Evolutionary conservation across 164 flowering plant genomes (phyloP), one percentile per base, ranked within the genome.

Genomic region (Sextonia rubra): DNA sequence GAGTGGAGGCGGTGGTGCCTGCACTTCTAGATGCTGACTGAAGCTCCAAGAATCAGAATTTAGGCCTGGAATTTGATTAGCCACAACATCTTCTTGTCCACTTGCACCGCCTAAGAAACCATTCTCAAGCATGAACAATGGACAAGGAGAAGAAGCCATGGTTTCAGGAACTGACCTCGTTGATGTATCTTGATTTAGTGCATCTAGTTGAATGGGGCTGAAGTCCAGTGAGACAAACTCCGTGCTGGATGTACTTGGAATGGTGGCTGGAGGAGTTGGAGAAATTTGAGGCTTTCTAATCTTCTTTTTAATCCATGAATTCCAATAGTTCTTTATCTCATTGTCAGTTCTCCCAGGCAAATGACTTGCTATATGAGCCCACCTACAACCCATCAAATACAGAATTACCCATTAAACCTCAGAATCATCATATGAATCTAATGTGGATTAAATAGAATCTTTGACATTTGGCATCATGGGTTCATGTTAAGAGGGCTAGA

Each of bases 301-400:
- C 80, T 93, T 93, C 86, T 93, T 93, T 32, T 90, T 93, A 75
- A 93, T 90, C 98, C 98, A 93, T 44, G 98, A 93, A 73, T 93
- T 93, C 98, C 98, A 93, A 47, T 93, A 91, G 74, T 93, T 93
- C 82, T 93, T 93, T 22, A 93, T 93, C 82, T 93, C 98, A 73
- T 93, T 93, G 79, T 93, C 98, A 62, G 98, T 92, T 83, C 98
- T 84, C 70, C 98, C 98, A 1, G 95, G 98, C 76, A 93, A 85
- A 77, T 93, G 98, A 76, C 93, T 93, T 76, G 98, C 98, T 47
- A 93, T 93, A 23, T 90, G 98, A 66, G 98, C 98, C 98, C 98
- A 93, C 80, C 97, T 93, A 61, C 76, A 83, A 12, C 24, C 23
- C n/a, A 23, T 1, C 24, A 64, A 24, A 25, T 26, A 29, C n/a